phyloP scores from a whole-genome alignment of 2,329 filamentous ascomycete species.

The Fusarium sp. region DNA sequence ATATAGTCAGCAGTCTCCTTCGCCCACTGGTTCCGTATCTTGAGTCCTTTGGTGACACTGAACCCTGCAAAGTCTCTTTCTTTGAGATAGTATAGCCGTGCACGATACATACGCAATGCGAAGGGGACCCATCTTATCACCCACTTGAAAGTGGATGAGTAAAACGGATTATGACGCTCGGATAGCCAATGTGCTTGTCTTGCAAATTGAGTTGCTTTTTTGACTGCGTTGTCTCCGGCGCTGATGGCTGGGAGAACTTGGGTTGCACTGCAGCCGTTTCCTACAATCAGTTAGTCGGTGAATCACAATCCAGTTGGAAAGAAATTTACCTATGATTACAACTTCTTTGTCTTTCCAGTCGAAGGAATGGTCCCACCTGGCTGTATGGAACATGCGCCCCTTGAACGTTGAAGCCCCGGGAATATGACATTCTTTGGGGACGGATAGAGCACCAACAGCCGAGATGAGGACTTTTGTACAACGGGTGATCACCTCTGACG shows the following conservation, averaged over 20 bases:
- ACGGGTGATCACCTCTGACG: conserved; percentile 1
- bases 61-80: conserved; percentile 46
- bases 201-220: conserved; percentile 61
- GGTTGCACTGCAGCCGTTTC: conserved; percentile 49
- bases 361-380: conserved; percentile 47
- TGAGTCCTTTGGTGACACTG: conserved; percentile 28
- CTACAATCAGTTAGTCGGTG: neutral
- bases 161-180: conserved; percentile 42
- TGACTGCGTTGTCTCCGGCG: conserved; percentile 47
- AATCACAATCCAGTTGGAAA: accelerated
- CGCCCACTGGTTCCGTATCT: conserved; percentile 34
- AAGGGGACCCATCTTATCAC: conserved; percentile 45
- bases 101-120: conserved; percentile 39
- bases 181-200: conserved; percentile 64
- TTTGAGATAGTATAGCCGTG: conserved; percentile 37
- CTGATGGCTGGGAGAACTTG: conserved; percentile 46
- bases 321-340: conserved; percentile 39
- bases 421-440: conserved; percentile 42
- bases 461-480: conserved; percentile 43
- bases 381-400: conserved; percentile 45
- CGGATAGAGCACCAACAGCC: conserved; percentile 45
- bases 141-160: conserved; percentile 44
- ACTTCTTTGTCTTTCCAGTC: conserved; percentile 45
- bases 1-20: conserved; percentile 48
- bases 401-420: conserved; percentile 37